These are phyloP conservation scores for Xerocomus nothofagi DNA, from an alignment of 1,284 basidiomycete species.

Conservation along the genomic window DNA sequence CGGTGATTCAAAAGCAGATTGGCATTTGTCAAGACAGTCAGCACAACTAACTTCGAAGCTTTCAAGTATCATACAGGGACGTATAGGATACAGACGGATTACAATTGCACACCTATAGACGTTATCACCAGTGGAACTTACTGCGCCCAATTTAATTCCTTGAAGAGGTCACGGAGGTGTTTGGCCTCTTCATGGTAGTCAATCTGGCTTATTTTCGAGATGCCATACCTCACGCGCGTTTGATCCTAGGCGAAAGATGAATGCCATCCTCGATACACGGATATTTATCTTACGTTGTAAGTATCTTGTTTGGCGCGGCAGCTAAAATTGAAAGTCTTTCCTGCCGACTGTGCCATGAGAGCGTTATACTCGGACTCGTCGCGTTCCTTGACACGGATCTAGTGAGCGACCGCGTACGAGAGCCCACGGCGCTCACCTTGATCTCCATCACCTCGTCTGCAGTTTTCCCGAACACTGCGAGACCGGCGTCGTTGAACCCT, in stretches of 20 bases:
- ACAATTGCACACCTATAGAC: background rate
- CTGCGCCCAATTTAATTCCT: conserved; percentile 39
- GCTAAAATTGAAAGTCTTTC: conserved; percentile 78
- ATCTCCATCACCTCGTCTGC: conserved; percentile 81
- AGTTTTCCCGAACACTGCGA: conserved; percentile 72
- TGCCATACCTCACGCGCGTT: conserved; percentile 80
- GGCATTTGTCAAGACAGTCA: conserved; percentile 1
- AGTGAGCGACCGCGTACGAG: background rate
- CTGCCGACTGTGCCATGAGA: conserved; percentile 66
- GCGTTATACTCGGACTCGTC: conserved; percentile 65
- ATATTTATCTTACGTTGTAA: conserved; percentile 63
- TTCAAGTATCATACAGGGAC: conserved; percentile 2
- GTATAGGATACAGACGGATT: background rate
- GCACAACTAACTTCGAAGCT: background rate
- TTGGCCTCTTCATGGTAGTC: conserved; percentile 75
- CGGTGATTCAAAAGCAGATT: background rate
- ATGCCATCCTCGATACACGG: background rate
- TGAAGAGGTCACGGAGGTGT: conserved; percentile 56
- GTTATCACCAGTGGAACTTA: conserved; percentile 10
- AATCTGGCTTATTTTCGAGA: conserved; percentile 64
- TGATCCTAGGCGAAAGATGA: conserved; percentile 55
- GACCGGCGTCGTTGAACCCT: conserved; percentile 93
- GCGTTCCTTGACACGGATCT: conserved; percentile 47
- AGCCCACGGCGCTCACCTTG: conserved; percentile 42
- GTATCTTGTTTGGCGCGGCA: conserved; percentile 89